Evolutionary conservation across 192 early-diverging fungal species (phyloP), one percentile per base, ranked within the genome.

Genomic region (Oehlia diaphana): DNA sequence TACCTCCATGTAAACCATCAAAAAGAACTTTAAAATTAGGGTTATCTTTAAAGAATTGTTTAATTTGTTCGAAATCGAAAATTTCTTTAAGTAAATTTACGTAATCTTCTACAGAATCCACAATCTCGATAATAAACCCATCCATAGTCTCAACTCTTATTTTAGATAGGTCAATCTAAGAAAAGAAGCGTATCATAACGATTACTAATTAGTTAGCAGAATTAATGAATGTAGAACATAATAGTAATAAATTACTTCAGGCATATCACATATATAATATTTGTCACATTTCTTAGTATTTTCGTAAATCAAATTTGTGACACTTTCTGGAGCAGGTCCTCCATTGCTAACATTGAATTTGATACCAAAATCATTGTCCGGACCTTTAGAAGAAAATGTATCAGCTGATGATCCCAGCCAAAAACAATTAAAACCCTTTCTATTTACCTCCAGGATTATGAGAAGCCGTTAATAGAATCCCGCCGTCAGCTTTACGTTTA

Each of bases 291-390:
- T 85, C 82, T 93, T 93, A 19, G 96, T 91, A 69, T 92, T 89
- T 78, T 91, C 88, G 86, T 95, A 97, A 70, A 99, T 98, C 76
- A 90, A 91, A 83, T 99, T 92, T 3, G 97, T 99, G 63, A 99
- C 92, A n/a, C 83, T 82, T 83, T 99, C 98, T 14, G 98, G 96
- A 37, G 98, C 98, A 26, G 98, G 96, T 35, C 96, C 98, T 67
- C 98, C 98, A 84, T 97, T 99, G 89, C 89, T 87, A 79, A 93
- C 92, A 86, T 99, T 99, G 87, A 95, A 99, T 87, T 99, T 99
- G 85, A 99, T 97, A 70, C 98, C 98, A 91, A 99, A 99, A 85
- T 99, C 98, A 80, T 95, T 93, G 42, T 96, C 89, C 35, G 98
- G 98, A 67, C 98, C 84, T 86, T 63, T 62, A 7, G 63, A 44